Evolutionary conservation across 2,329 filamentous ascomycete species (phyloP), one percentile per base, ranked within the genome.

Genomic region (Ascochyta viciae-villosae): DNA sequence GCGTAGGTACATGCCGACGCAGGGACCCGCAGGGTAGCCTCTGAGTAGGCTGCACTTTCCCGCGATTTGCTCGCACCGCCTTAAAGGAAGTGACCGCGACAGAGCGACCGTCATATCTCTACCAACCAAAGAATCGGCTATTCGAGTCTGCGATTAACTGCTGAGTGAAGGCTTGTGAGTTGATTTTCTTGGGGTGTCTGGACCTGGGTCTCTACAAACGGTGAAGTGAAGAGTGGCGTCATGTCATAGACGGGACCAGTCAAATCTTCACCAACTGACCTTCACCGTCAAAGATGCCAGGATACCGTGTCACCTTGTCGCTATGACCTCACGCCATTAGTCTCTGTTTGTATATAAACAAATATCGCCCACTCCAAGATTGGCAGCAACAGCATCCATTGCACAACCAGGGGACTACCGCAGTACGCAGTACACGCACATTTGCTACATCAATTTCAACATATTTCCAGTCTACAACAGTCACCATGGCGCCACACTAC

Each of bases 321-420:
- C 24, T 23, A 24, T 15, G 26, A 50, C 9, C 23, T n/a, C 39
- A 24, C 35, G 34, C 24, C 19, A 23, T 31, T n/a, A 29, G 23
- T 49, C 9, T 33, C 9, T 56, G 41, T 41, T 50, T 56, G 22
- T 42, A 47, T 41, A 46, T 50, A 46, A 55, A 50, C 46, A 50
- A 19, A n/a, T 7, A 16, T 41, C 7, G 3, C 41, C 26, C 12
- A 22, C 16, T 27, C 43, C 22, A 22, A 9, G 3, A 23, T 7
- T 26, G 12, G 1, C 22, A 45, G 26, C 40, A 16, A 37, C 34
- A 27, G 35, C 44, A 5, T 40, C 34, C 37, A 40, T 12, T 35
- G 24, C 37, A 53, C 35, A 47, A 12, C 40, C 38, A 31, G 29
- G 13, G 31, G 8, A 23, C 12, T 6, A n/a, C 27, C 19, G 26